These are phyloP conservation scores for Eremothecium gossypii DNA, from an alignment of 1,139 yeast species.

Conservation along the genomic window DNA sequence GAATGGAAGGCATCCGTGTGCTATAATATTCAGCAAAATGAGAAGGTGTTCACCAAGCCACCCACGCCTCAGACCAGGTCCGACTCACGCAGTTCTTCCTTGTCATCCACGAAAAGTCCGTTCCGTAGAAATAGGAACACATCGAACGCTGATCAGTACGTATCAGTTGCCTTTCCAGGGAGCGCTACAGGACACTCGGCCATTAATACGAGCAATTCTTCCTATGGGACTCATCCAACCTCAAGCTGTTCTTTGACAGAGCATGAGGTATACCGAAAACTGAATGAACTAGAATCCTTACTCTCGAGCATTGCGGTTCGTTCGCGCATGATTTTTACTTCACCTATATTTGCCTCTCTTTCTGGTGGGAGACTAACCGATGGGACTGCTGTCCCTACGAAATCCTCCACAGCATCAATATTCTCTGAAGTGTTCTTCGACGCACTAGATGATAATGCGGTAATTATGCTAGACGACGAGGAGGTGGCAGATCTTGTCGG, in stretches of 20 bases:
- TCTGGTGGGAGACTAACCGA: not conserved
- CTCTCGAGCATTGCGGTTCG: not conserved
- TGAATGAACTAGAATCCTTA: constrained; percentile 19
- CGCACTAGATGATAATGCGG: constrained; percentile 28
- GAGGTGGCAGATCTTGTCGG: constrained; percentile 9
- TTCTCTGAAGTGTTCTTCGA: constrained; percentile 28
- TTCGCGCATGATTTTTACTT: constrained; percentile 1
- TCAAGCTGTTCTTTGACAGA: not conserved
- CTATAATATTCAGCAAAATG: not conserved
- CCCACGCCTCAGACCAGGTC: constrained; percentile 3
- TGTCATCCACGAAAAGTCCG: constrained; percentile 8
- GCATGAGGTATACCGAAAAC: constrained; percentile 14
- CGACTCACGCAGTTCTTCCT: constrained; percentile 9
- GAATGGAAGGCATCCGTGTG: constrained; percentile 3
- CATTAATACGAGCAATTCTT: not conserved
- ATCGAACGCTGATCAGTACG: constrained; percentile 2
- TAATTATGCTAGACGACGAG: constrained; percentile 27
- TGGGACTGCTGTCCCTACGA: not conserved
- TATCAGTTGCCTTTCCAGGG: not conserved
- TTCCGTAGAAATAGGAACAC: constrained; percentile 6
- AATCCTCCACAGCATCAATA: constrained; percentile 14
- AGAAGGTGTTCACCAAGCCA: not conserved
- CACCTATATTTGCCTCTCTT: constrained; percentile 1
- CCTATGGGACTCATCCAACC: not conserved
- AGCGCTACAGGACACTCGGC: not conserved